These are phyloP conservation scores for Xylaria acuta DNA, from an alignment of 495 filamentous ascomycete genomes.

Conservation along the genomic window DNA sequence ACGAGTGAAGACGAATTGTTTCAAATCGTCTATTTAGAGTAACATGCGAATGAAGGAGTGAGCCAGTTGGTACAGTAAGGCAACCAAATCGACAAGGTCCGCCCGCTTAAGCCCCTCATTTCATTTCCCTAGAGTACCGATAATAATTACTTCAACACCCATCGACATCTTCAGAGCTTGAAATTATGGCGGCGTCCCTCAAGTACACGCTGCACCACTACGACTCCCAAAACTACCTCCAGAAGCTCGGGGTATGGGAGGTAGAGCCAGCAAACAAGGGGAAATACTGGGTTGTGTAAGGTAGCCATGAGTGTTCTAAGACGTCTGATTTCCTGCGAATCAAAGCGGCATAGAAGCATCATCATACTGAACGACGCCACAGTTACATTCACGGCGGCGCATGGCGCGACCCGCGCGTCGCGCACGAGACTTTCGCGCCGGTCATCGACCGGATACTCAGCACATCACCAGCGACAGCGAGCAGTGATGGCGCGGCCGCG, in stretches of 20 bases:
- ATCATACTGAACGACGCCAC: neutral
- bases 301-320: neutral
- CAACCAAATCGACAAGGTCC: neutral
- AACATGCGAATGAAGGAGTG: neutral
- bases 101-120: conserved; percentile 5
- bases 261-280: conserved; percentile 30
- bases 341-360: neutral
- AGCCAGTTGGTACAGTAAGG: neutral
- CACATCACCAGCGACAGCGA: conserved; percentile 20
- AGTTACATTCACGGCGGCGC: conserved; percentile 89
- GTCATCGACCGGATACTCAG: conserved; percentile 54
- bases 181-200: conserved; percentile 36
- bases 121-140: neutral
- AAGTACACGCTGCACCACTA: conserved; percentile 37
- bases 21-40: neutral
- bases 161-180: neutral
- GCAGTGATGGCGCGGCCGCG: conserved; percentile 15
- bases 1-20: neutral
- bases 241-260: conserved; percentile 41
- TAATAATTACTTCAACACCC: neutral
- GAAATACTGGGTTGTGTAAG: conserved; percentile 42
- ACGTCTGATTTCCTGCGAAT: neutral
- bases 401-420: conserved; percentile 78
- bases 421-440: conserved; percentile 56
- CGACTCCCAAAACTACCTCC: conserved; percentile 35